Base-by-base conservation (phyloP, 371 early-diverging fungal genomes). In the Apophysomyces trapeziformis region DNA sequence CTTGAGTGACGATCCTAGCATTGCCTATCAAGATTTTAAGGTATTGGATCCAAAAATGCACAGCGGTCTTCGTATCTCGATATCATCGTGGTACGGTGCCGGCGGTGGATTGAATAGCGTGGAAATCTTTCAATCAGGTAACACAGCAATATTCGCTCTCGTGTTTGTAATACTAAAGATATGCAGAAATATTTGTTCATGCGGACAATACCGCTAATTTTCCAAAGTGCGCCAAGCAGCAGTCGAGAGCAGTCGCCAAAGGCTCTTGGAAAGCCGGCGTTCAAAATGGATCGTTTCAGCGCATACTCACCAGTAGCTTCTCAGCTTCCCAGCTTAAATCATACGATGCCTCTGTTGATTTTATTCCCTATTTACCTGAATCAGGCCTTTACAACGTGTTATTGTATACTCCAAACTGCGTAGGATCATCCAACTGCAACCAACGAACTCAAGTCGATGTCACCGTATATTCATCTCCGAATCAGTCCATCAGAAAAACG, bases 21-120 rank as follows among this genome's bases (percentile, higher is more conserved):
- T 75, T 39, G 60, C 61, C 2, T 88, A 82, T 67, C 90, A 90
- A 58, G 92, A 90, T 58, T 92, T 86, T 66, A 74, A 66, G 45
- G 74, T 92, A 50, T 72, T 78, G n/a, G 68, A 63, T n/a, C 71
- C 80, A 1, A 66, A 58, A 1, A 37, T 81, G 7, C 59, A 87
- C 44, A 75, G 69, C 18, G 91, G 88, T n/a, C 69, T 89, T 21
- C 85, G 82, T 35, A 78, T 93, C 56, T 82, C 88, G 56, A 76
- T 93, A 43, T 68, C 75, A 11, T 87, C 88, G 8, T 93, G 88
- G 90, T 91, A 92, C 60, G 93, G 93, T 6, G 65, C 63, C 7
- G 89, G 93, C 38, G 93, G 89, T 57, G 93, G 93, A 5, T 77
- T 93, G 37, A 80, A 85, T 45, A 81, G 84, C 46, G 76, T 93